Evolutionary conservation across 139 green algal species (phyloP).

Genomic region (Picochlorum sp.): DNA sequence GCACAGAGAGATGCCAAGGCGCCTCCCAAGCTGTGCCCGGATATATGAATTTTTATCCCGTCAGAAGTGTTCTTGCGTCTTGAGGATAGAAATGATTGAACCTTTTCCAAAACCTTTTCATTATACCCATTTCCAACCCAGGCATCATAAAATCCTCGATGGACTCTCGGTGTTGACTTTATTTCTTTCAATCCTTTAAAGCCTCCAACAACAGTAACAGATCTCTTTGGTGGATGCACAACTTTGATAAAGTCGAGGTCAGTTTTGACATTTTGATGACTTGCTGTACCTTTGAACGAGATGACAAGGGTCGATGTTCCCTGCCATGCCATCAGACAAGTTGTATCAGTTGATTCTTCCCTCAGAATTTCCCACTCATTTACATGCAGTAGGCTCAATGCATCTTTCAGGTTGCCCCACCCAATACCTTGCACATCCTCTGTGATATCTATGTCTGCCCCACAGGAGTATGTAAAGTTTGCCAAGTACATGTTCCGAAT

Average conservation of each 20-base stretch:
- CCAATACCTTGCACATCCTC: background rate
- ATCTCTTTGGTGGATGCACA: slow-evolving; percentile 7
- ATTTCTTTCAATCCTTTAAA: background rate
- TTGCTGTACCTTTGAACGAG: slow-evolving; percentile 29
- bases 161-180: background rate
- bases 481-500: slow-evolving; percentile 53
- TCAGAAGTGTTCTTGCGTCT: background rate
- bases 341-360: slow-evolving; percentile 26
- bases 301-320: slow-evolving; percentile 19
- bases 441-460: background rate
- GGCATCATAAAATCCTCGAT: slow-evolving; percentile 17
- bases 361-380: slow-evolving; percentile 23
- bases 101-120: slow-evolving; percentile 1
- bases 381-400: slow-evolving; percentile 12
- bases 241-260: slow-evolving; percentile 25
- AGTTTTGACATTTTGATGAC: slow-evolving; percentile 31
- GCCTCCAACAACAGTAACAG: background rate
- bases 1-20: slow-evolving; percentile 34
- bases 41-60: slow-evolving; percentile 4
- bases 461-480: slow-evolving; percentile 33
- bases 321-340: slow-evolving; percentile 32
- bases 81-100: background rate
- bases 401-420: slow-evolving; percentile 1
- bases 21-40: slow-evolving; percentile 39
- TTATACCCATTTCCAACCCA: slow-evolving; percentile 3